These are phyloP conservation scores for Stevia rebaudiana DNA, from an alignment of 140 eudicot genomes.

Conservation along the genomic window DNA sequence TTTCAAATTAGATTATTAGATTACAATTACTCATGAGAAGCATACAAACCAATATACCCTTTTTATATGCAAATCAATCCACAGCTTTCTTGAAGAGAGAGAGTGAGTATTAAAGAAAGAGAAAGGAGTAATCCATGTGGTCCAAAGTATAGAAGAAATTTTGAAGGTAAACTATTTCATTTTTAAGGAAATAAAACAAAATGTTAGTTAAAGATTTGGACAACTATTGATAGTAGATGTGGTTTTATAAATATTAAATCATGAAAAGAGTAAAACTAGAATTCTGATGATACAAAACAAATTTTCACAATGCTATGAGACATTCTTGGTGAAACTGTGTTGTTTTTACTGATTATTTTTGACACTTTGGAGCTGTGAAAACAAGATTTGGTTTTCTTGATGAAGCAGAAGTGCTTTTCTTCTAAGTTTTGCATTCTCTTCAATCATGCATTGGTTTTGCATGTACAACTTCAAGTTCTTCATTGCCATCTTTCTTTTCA, in stretches of 20 bases:
- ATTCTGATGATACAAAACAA: conserved; percentile 5
- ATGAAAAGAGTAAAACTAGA: neutral
- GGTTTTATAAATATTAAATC: conserved; percentile 6
- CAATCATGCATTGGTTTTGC: conserved; percentile 51
- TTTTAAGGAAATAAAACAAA: neutral
- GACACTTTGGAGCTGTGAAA: conserved; percentile 30
- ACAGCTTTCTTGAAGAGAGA: conserved; percentile 26
- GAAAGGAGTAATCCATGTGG: conserved; percentile 22
- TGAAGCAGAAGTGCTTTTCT: conserved; percentile 45
- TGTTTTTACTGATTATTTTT: conserved; percentile 6
- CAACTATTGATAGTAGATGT: conserved; percentile 3
- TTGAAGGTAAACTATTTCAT: neutral
- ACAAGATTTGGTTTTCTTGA: conserved; percentile 51
- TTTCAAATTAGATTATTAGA: neutral
- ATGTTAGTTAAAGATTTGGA: neutral
- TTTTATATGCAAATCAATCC: conserved; percentile 22
- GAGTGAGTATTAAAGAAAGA: conserved; percentile 32
- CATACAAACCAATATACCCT: conserved; percentile 27
- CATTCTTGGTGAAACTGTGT: conserved; percentile 6
- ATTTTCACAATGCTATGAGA: conserved; percentile 7
- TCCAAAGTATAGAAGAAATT: conserved; percentile 19
- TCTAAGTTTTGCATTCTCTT: conserved; percentile 54
- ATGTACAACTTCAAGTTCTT: conserved; percentile 52
- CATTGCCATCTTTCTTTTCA: conserved; percentile 44
- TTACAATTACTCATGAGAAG: conserved; percentile 24